A percentile compares a stretch with the other conserved stretches of the same genome.
Conservation (phyloP, 2,329 filamentous ascomycete genomes). For the Hirsutella minnesotensis region DNA sequence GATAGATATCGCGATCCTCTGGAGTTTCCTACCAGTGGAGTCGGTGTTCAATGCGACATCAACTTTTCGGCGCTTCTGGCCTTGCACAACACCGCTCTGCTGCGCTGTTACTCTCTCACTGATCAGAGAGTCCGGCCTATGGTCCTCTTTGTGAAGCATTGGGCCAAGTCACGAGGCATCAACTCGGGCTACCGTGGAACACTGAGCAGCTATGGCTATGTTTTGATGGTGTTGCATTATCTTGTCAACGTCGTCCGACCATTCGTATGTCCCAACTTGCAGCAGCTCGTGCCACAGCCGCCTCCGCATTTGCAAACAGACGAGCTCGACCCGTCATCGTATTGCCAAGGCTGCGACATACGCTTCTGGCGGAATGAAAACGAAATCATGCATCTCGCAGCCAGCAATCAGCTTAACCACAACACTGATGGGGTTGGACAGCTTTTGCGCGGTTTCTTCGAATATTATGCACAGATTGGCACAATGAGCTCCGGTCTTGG, state of each 20-base stretch:
- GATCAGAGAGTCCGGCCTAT: constrained; percentile 68
- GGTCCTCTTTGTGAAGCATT: constrained; percentile 80
- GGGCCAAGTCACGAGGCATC: constrained; percentile 76
- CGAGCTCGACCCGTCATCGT: constrained; percentile 12
- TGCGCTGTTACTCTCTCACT: constrained; percentile 72
- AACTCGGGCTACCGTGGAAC: constrained; percentile 82
- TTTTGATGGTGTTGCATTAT: constrained; percentile 86
- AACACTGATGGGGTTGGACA: constrained; percentile 61
- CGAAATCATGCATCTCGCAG: constrained; percentile 52
- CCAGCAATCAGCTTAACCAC: constrained; percentile 45
- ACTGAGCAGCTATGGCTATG: constrained; percentile 81
- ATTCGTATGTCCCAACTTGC: constrained; percentile 76
- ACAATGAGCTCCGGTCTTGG: constrained; percentile 35
- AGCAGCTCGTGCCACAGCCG: constrained; percentile 39
- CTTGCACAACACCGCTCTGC: constrained; percentile 70
- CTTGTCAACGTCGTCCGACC: constrained; percentile 71
- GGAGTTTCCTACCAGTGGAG: constrained; percentile 65
- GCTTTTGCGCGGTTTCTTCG: constrained; percentile 74
- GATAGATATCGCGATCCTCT: constrained; percentile 48
- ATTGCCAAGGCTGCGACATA: constrained; percentile 55
- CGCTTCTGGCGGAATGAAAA: constrained; percentile 69
- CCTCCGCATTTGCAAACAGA: constrained; percentile 16
- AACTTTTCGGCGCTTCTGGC: constrained; percentile 81
- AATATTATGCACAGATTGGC: constrained; percentile 62
- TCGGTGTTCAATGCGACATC: constrained; percentile 84